Evolutionary conservation across 2,329 filamentous ascomycete species (phyloP), one percentile per base, ranked within the genome.

Genomic region (Fusarium newnesense): DNA sequence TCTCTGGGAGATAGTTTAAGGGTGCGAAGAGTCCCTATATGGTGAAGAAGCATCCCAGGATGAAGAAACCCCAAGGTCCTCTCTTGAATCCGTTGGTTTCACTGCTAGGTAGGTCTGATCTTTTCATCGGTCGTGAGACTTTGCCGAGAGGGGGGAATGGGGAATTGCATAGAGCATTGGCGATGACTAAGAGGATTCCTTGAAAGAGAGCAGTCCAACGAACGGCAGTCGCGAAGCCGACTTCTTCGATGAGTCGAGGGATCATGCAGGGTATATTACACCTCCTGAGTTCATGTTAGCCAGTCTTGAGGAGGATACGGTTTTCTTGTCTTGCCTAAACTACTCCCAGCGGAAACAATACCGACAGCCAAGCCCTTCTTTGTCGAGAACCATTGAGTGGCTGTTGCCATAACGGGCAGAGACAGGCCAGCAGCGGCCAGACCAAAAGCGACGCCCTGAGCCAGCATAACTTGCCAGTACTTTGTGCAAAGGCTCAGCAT

Each of bases 391-490:
- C 58, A 60, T 54, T 60, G 37, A 9, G 58, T 60, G 28, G 58
- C 58, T 1, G 36, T 54, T 36, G 36, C 58, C 36, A 60, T 60
- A 8, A 47, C 58, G 9, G 58, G 58, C 3, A 60, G 58, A 42
- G 58, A 54, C 1, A 60, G 4, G 1, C 58, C 36, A n/a, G 47
- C 28, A 18, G 47, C 58, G 4, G 58, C 36, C 7, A 60, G 4
- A 3, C 58, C n/a, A n/a, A 56, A 60, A 9, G 37, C n/a, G 19
- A 60, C n/a, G 0, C 58, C 58, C 4, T 60, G 19, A 2, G 58
- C 28, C n/a, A 56, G 58, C 47, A 60, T 60, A 3, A 56, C 46
- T 30, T 60, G 47, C 58, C 47, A 60, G 19, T 54, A 60, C 19
- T 34, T 36, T 40, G 37, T 60, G 8, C 19, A 60, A 7, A 60